Percentiles rank a stretch among this genome's conserved stretches.
phyloP scores from a whole-genome alignment of 345 rosid species.

The Orychophragmus violaceus region DNA sequence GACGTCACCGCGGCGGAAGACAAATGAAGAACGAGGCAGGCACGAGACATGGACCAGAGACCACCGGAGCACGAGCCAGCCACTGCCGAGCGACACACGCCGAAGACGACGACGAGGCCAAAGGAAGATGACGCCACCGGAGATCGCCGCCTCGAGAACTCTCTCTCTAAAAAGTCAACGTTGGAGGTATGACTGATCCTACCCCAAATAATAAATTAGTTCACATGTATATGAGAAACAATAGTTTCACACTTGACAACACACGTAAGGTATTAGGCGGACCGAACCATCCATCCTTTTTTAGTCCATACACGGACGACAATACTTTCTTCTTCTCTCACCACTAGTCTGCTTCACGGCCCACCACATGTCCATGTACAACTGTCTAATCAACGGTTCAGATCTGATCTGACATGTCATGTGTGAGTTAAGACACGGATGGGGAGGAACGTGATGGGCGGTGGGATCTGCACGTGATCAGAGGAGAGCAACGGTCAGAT shows the following conservation, averaged over 20 bases:
- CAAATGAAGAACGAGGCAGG: no score
- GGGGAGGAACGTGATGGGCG: slow-evolving; percentile 22
- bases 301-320: slow-evolving; percentile 6
- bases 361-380: slow-evolving; percentile 8
- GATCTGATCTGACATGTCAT: slow-evolving; percentile 20
- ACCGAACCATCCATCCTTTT: background rate
- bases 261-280: background rate
- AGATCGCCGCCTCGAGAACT: no score
- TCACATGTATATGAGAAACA: background rate
- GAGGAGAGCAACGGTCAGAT: slow-evolving; percentile 21
- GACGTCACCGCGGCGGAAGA: no score
- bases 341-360: background rate
- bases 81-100: no score
- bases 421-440: slow-evolving; percentile 7
- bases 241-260: background rate
- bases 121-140: no score
- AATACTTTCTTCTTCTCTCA: background rate
- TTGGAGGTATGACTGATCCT: no score
- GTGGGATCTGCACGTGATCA: slow-evolving; percentile 33
- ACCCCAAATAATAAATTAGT: no score
- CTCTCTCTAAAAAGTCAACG: no score
- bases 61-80: no score
- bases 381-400: slow-evolving; percentile 7
- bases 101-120: no score
- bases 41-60: no score